Conservation (phyloP, 2,329 filamentous ascomycete genomes). For the Fusarium guadeloupense region DNA sequence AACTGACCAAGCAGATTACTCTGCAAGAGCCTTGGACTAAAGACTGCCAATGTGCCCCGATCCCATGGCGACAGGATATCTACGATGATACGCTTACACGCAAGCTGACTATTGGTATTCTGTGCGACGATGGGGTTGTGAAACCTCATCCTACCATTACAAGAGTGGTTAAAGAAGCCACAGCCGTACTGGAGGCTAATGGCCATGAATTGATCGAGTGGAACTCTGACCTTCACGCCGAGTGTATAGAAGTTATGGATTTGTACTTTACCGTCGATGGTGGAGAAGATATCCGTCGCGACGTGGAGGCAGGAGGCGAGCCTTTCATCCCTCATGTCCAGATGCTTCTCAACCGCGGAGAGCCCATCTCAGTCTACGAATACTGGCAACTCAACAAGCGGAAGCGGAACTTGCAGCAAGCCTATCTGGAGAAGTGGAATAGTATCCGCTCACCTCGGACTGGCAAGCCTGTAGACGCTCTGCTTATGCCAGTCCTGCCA, state of each 20-base stretch:
- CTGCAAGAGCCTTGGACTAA: conserved; percentile 60
- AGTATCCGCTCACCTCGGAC: conserved; percentile 51
- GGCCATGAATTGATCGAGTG: conserved; percentile 66
- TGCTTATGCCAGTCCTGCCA: conserved; percentile 68
- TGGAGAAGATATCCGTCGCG: conserved; percentile 67
- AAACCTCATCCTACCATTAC: conserved; percentile 62
- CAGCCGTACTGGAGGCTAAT: conserved; percentile 50
- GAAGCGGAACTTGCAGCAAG: conserved; percentile 54
- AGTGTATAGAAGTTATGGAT: conserved; percentile 69
- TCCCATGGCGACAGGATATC: conserved; percentile 61
- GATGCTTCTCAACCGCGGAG: conserved; percentile 60
- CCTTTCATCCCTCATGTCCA: conserved; percentile 68
- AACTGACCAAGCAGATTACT: conserved; percentile 59
- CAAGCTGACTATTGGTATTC: conserved; percentile 59
- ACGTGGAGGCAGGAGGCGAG: conserved; percentile 64
- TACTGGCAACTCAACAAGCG: conserved; percentile 74
- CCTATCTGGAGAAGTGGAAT: conserved; percentile 68
- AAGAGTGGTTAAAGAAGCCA: conserved; percentile 54
- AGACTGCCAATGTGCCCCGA: conserved; percentile 62
- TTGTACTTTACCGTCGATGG: conserved; percentile 70
- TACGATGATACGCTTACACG: conserved; percentile 53
- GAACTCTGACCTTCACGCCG: conserved; percentile 60
- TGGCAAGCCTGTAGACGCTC: conserved; percentile 60
- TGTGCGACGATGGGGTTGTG: conserved; percentile 64
- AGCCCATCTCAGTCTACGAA: conserved; percentile 67